These are phyloP conservation scores for Uronychia setigera DNA, from an alignment of 73 alveolate species.

Conservation along the genomic window DNA sequence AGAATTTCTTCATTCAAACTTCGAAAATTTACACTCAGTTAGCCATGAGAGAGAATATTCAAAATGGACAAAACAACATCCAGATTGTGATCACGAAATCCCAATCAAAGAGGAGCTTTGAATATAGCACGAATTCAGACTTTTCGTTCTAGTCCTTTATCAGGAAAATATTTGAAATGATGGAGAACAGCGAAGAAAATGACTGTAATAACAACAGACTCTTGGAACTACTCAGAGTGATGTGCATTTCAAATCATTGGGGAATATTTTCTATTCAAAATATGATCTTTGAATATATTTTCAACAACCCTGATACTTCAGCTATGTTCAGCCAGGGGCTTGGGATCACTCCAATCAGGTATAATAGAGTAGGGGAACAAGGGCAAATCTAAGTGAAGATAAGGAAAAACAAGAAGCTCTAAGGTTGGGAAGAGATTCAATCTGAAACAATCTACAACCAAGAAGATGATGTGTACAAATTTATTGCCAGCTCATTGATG, in stretches of 20 bases:
- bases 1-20: neutral
- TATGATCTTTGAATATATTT: neutral
- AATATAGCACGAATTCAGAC: neutral
- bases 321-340: neutral
- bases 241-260: neutral
- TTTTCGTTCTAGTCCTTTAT: neutral
- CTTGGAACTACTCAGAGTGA: neutral
- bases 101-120: neutral
- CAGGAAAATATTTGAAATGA: neutral
- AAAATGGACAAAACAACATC: neutral
- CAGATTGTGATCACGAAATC: neutral
- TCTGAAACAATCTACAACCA: neutral
- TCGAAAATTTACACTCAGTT: neutral
- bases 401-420: neutral
- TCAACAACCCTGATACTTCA: neutral
- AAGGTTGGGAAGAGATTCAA: neutral
- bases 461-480: neutral
- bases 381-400: neutral
- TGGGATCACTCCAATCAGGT: neutral
- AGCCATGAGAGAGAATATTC: neutral
- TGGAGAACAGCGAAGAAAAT: neutral
- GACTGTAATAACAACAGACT: neutral
- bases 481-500: neutral
- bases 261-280: neutral
- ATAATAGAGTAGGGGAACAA: neutral